phyloP scores from a whole-genome alignment of 305 asterid genomes.

The Striga hermonthica region DNA sequence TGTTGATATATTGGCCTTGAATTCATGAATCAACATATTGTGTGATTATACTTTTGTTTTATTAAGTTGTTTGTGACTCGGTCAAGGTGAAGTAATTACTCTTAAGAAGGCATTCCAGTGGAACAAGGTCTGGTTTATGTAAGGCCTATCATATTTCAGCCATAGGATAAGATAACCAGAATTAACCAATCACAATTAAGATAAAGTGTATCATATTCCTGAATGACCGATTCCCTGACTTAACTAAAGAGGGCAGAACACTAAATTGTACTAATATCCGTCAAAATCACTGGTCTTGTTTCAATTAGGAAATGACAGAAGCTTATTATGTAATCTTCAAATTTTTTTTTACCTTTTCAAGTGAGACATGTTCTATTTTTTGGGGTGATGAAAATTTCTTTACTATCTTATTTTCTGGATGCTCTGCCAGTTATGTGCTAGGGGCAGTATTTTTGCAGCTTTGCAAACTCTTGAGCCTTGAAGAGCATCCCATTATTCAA shows the following conservation, averaged over 20 bases:
- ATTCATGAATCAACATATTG: neutral
- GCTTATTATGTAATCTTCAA: neutral
- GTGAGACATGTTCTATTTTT: slow-evolving; percentile 13
- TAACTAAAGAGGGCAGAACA: neutral
- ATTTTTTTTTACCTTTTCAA: neutral
- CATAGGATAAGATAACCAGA: neutral
- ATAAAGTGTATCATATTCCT: no score
- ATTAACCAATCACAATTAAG: no score
- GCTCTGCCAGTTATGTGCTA: slow-evolving; percentile 61
- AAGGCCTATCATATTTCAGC: neutral
- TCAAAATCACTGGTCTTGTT: neutral
- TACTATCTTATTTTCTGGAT: slow-evolving; percentile 16
- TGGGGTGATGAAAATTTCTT: slow-evolving; percentile 22
- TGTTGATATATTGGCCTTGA: neutral
- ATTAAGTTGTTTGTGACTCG: slow-evolving; percentile 24
- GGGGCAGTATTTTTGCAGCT: slow-evolving; percentile 91
- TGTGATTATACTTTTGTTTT: slow-evolving; percentile 13
- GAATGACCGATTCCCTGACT: no score
- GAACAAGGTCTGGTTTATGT: slow-evolving; percentile 12
- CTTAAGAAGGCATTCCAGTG: slow-evolving; percentile 18
- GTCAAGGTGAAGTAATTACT: slow-evolving; percentile 18
- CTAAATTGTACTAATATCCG: neutral
- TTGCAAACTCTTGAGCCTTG: slow-evolving; percentile 71
- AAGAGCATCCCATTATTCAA: slow-evolving; percentile 64
- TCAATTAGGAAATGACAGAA: neutral